Conservation (phyloP, 768 basidiomycete species). For the Boletales sp. region DNA sequence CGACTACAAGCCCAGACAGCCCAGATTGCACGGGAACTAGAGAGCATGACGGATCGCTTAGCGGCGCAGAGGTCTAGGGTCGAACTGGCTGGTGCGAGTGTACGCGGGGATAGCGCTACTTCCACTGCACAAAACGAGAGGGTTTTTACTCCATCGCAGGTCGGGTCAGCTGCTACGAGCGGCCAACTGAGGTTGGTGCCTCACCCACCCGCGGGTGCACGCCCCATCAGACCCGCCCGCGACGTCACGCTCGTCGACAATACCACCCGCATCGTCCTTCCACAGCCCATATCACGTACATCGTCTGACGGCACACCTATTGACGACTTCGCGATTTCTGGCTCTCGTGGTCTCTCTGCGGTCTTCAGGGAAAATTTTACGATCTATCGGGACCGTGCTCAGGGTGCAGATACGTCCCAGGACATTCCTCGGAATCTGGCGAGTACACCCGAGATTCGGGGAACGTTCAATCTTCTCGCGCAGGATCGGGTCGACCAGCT, state of each 20-base stretch:
- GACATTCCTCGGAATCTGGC: conserved; percentile 20
- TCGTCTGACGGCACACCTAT: conserved; percentile 20
- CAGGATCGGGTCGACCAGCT: conserved; percentile 22
- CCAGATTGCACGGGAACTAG: conserved; percentile 32
- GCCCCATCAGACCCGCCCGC: conserved; percentile 13
- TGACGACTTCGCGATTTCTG: conserved; percentile 11
- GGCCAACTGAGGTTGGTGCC: conserved; percentile 4
- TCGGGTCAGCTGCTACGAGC: background rate
- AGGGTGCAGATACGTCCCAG: conserved; percentile 2
- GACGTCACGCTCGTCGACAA: conserved; percentile 20
- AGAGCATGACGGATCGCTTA: conserved; percentile 29
- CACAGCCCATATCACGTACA: conserved; percentile 23
- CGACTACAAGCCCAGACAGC: conserved; percentile 26
- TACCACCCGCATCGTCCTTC: conserved; percentile 13
- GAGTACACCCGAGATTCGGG: conserved; percentile 22
- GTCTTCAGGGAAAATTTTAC: conserved; percentile 21
- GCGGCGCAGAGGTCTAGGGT: conserved; percentile 20
- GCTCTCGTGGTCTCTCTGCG: conserved; percentile 19
- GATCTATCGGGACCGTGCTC: conserved; percentile 11
- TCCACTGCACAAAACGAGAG: background rate
- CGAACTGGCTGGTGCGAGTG: conserved; percentile 14
- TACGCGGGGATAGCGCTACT: conserved; percentile 4
- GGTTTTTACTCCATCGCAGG: background rate
- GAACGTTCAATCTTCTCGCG: conserved; percentile 19
- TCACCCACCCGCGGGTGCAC: conserved; percentile 6